Base-by-base conservation (phyloP, 768 basidiomycete genomes). In the Pleurotus djamor region DNA sequence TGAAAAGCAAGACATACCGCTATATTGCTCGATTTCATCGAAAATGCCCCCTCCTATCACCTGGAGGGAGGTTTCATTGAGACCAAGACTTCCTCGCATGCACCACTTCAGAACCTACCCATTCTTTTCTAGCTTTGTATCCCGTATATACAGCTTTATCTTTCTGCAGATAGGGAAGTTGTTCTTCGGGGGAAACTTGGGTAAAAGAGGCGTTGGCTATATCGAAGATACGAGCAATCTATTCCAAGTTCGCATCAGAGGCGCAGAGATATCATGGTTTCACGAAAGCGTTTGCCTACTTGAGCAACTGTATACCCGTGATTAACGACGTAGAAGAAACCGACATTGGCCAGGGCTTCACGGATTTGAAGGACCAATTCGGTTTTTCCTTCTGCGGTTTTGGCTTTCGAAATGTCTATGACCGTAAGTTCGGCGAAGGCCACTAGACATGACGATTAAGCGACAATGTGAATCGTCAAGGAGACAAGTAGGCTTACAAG, bases 81-180 rank as follows among this genome's bases (percentile, higher is more conserved):
- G 21, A 28, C 21, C 10, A 9, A 9, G 9, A 9, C 9, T 9
- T 9, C 38, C 9, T 10, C 0, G 21, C 21, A 28, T 28, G 21
- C 38, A 0, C 34, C 4, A 7, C n/a, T 21, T 14, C 28, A 45
- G 17, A 0, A 4, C 67, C 17, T 58, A 82, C 81, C 79, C 78
- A 84, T 59, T 81, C 81, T 48, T 77, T 72, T 4, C 79, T 72
- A 4, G 70, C 71, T 63, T 85, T 85, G 63, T 85, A 85, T 1
- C 83, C 83, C 62, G 80, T 77, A 62, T 76, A 83, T 3, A 79
- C 76, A 6, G 79, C 80, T 0, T 71, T 76, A 28, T 78, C 71
- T 58, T 78, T 70, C 0, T 71, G 76, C 1, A 65, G 66, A 59
- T 79, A 78, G 17, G 60, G 59, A 52, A 72, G 61, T 64, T 81